These are phyloP conservation scores for Pogostemon cablin DNA, from an alignment of 257 asterid genomes.

Conservation along the genomic window DNA sequence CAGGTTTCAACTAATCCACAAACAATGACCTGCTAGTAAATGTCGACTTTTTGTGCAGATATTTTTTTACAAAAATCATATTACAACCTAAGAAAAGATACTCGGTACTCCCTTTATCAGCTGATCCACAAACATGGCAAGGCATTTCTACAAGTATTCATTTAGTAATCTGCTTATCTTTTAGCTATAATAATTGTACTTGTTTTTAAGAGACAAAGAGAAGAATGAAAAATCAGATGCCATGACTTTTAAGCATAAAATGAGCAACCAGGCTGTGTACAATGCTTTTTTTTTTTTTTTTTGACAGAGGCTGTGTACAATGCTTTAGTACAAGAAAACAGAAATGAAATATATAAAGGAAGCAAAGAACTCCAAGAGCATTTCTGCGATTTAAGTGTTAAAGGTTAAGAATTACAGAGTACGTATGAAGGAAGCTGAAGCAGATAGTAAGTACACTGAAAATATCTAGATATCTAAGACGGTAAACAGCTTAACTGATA, in stretches of 20 bases:
- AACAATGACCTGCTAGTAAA: neutral
- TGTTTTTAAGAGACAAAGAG: neutral
- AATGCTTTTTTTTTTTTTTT: neutral
- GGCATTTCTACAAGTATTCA: neutral
- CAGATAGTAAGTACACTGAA: neutral
- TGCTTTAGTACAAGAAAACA: neutral
- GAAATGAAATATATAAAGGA: neutral
- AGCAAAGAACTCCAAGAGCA: neutral
- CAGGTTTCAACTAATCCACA: neutral
- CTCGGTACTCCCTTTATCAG: too few relatives aligned
- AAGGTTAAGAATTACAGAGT: neutral
- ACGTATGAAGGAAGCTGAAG: conserved; percentile 7
- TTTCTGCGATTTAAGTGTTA: neutral
- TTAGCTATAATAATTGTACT: neutral
- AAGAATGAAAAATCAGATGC: neutral
- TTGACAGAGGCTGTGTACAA: neutral
- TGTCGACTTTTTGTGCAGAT: too few relatives aligned
- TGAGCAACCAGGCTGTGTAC: neutral
- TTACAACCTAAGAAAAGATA: too few relatives aligned
- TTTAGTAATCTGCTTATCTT: neutral
- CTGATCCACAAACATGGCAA: too few relatives aligned
- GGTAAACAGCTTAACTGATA: neutral
- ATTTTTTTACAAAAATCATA: too few relatives aligned
- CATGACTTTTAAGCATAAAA: neutral
- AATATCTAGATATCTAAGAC: neutral